Evolutionary conservation across 192 early-diverging fungal genomes (phyloP), one percentile per base, ranked within the genome.

Genomic region (Backusella psychrophila): DNA sequence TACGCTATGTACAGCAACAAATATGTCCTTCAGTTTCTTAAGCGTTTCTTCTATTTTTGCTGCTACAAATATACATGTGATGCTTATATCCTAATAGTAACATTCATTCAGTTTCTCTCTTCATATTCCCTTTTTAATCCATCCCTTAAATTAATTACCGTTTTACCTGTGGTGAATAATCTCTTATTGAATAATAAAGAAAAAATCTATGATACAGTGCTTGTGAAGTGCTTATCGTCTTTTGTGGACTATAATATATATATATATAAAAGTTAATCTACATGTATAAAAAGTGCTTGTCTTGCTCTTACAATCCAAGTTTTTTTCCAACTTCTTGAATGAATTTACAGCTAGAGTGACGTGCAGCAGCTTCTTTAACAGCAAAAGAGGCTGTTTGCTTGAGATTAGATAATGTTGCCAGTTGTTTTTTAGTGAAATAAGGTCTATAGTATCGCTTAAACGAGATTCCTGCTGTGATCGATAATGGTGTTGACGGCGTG

Each of bases 41-140:
- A 92, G 90, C 0, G 94, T 95, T 66, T 96, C 95, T 67, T 96
- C 94, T 72, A 95, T 91, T 73, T 96, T 96, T 53, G 90, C 91
- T 4, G 93, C 92, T 1, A 95, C 91, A 79, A 95, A 93, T 26
- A 95, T 74, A 73, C 91, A 93, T 4, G 93, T 89, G 1, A 87
- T 83, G 66, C 88, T 85, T 39, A 93, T 74, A 76, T 90, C 87
- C 85, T 89, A 49, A 59, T 75, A 74, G 9, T 21, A 56, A 33
- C 2, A 63, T 23, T 71, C 19, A 9, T 33, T 68, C 33, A 31
- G 26, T 36, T 8, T 53, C 52, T 53, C n/a, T 53, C 53, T 63
- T 63, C 26, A 34, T 19, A 31, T 11, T 38, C 38, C 23, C 34
- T 12, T 53, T 21, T 69, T 23, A n/a, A 12, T 11, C 49, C 9